Base-by-base conservation (phyloP, 176 grass and related monocot genomes). In the Lolium multiflorum region DNA sequence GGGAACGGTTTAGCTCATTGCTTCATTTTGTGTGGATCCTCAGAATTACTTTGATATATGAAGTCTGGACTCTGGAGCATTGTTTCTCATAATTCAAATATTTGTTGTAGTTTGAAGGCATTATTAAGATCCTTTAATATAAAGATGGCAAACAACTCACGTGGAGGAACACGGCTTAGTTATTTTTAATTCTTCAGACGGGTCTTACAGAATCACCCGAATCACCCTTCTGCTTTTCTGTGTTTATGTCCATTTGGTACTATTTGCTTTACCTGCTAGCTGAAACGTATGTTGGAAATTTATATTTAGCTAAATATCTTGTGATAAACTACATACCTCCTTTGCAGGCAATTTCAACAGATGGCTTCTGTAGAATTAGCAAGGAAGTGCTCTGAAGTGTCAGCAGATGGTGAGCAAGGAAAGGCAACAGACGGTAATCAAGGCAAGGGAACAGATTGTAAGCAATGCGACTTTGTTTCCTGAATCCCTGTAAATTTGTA, bases 271-370 rank as follows among this genome's bases (percentile, higher is more conserved):
- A 8, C 39, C 11, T 39, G 35, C 15, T 81, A 13, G 12, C 50
- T 81, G 20, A 76, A 81, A 26, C 51, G 54, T 79, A 6, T 28
- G 51, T 15, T 28, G 12, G 10, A 86, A 44, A 51, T 77, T 56
- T 26, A 10, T 68, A 31, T 4, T 46, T 43, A 79, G n/a, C 72
- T 56, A 62, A 22, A 56, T 81, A 60, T 81, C 61, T 70, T 39
- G 55, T 58, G 49, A 68, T 28, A 68, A 51, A 51, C 50, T 11
- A 15, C 84, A 89, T 79, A 81, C 59, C 18, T 83, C 21, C 83
- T 89, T 35, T 88, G 28, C 83, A 97, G 95, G 87, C 67, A 97
- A 60, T 91, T 97, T 85, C 90, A 86, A 83, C 55, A 82, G 87
- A 86, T 18, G 26, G 38, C 16, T 48, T 82, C 65, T 39, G 71